Evolutionary conservation across 2,329 filamentous ascomycete genomes (phyloP).

Genomic region (Cercospora canescens): DNA sequence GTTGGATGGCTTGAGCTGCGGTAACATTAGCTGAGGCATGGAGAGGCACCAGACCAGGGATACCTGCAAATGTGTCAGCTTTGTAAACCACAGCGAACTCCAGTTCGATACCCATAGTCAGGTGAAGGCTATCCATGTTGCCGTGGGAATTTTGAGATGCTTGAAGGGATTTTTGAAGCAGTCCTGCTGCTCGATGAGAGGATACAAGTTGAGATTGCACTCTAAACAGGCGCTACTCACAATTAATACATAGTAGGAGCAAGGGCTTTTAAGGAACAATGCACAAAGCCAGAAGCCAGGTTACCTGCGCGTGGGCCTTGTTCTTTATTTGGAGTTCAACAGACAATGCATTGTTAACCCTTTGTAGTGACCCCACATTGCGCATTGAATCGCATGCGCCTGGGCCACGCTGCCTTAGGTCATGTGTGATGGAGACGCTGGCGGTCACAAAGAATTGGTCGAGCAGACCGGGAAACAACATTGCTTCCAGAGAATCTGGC

Average conservation of each 20-base stretch:
- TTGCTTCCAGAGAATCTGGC: not conserved
- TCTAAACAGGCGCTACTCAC: not conserved
- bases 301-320: not conserved
- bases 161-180: not conserved
- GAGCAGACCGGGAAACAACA: not conserved
- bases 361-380: not conserved
- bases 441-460: not conserved
- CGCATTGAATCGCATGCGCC: not conserved
- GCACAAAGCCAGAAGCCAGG: not conserved
- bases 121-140: not conserved
- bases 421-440: not conserved
- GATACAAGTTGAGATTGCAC: not conserved
- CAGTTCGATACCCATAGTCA: slow-evolving; percentile 10
- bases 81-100: slow-evolving; percentile 8
- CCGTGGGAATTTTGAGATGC: not conserved
- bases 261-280: not conserved
- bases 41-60: not conserved
- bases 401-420: not conserved
- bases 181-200: not conserved
- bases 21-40: not conserved
- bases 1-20: not conserved
- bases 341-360: not conserved
- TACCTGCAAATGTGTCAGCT: not conserved
- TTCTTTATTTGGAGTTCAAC: not conserved
- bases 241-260: not conserved